phyloP scores from a whole-genome alignment of 2,329 filamentous ascomycete genomes.

The Drechslerella stenobrocha region DNA sequence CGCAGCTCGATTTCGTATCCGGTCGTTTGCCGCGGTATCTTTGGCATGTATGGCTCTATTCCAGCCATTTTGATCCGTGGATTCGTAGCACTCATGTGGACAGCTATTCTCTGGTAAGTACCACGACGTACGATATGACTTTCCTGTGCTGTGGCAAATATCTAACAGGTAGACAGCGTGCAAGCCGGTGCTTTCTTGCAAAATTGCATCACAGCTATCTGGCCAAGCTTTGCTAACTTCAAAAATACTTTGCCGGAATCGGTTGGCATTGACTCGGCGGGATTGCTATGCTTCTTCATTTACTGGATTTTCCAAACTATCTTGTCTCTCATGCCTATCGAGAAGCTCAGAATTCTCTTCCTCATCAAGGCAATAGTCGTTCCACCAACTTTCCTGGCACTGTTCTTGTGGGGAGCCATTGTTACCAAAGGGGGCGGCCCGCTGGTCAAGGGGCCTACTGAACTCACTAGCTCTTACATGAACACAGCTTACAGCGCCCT shows the following conservation, averaged over 20 bases:
- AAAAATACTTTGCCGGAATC: constrained; percentile 58
- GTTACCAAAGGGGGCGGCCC: constrained; percentile 58
- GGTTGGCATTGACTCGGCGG: constrained; percentile 58
- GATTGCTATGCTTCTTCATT: constrained; percentile 60
- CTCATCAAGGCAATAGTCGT: constrained; percentile 58
- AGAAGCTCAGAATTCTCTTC: constrained; percentile 58
- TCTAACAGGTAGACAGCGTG: constrained; percentile 53
- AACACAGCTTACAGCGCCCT: constrained; percentile 58
- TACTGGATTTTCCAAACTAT: constrained; percentile 61
- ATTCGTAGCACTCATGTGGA: constrained; percentile 59
- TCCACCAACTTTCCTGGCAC: constrained; percentile 57
- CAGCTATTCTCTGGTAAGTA: constrained; percentile 56
- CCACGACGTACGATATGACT: not conserved
- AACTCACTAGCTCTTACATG: constrained; percentile 56
- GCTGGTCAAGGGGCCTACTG: constrained; percentile 55
- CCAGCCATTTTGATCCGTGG: constrained; percentile 58
- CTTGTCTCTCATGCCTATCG: constrained; percentile 58
- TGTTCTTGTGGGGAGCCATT: constrained; percentile 58
- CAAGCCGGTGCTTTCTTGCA: constrained; percentile 58
- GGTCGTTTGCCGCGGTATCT: constrained; percentile 58
- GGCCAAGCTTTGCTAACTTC: constrained; percentile 58
- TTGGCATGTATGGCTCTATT: constrained; percentile 58
- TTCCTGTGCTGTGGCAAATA: not conserved
- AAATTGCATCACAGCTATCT: constrained; percentile 59
- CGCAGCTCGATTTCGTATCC: constrained; percentile 54